A percentile compares a stretch with the other conserved stretches of the same genome.
These are phyloP conservation scores for Alternaria sp. DNA, from an alignment of 2,329 filamentous ascomycete genomes.

Conservation along the genomic window DNA sequence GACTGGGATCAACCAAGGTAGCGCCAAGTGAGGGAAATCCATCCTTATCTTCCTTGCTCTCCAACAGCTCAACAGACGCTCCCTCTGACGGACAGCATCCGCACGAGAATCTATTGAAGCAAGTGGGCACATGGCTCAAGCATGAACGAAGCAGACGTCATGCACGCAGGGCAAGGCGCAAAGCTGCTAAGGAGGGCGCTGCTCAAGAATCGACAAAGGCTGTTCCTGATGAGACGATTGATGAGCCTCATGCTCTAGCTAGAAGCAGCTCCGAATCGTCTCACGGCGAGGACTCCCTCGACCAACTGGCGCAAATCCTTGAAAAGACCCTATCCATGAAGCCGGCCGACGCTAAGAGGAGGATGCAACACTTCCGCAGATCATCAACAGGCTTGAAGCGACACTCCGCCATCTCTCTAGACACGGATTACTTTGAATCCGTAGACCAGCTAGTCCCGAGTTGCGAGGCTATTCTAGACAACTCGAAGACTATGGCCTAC, in stretches of 20 bases:
- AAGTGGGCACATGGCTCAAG: conserved; percentile 84
- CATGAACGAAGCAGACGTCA: conserved; percentile 76
- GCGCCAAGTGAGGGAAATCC: conserved; percentile 37
- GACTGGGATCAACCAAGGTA: conserved; percentile 32
- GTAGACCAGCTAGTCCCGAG: conserved; percentile 80
- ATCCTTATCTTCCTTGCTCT: conserved; percentile 41
- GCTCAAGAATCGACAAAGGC: conserved; percentile 9
- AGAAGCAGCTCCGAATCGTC: conserved; percentile 67
- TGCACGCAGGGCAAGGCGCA: conserved; percentile 60
- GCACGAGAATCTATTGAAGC: conserved; percentile 65
- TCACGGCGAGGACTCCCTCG: conserved; percentile 73
- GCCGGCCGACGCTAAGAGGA: conserved; percentile 44
- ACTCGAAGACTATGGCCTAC: conserved; percentile 86
- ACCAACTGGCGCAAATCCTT: conserved; percentile 81
- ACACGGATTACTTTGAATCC: conserved; percentile 85
- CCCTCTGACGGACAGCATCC: conserved; percentile 34
- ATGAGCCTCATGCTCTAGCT: conserved; percentile 46
- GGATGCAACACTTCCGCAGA: conserved; percentile 34
- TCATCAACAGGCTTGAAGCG: conserved; percentile 50
- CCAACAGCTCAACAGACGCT: conserved; percentile 38
- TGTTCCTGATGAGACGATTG: conserved; percentile 11
- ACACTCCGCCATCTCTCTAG: conserved; percentile 70
- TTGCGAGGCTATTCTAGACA: conserved; percentile 86
- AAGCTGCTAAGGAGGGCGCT: conserved; percentile 56
- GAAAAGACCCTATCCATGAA: conserved; percentile 67